Percentiles rank a stretch among this genome's conserved stretches.
phyloP scores from a whole-genome alignment of 352 stramenopile genomes.

The Globisporangium acanthophoron region DNA sequence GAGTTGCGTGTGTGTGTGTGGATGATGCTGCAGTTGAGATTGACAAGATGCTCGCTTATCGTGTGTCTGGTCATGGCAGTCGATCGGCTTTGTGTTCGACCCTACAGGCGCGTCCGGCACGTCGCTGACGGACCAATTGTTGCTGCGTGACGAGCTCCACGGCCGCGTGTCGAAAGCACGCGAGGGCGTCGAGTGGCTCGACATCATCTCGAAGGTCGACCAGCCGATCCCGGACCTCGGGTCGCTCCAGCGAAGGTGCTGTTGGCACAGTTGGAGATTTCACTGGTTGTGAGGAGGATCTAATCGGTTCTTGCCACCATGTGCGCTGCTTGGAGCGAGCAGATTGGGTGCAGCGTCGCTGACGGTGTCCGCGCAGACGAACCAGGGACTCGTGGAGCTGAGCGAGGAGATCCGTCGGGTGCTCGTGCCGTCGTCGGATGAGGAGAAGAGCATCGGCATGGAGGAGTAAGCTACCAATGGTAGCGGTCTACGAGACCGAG shows the following conservation, averaged over 20 bases:
- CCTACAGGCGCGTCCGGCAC: constrained; percentile 67
- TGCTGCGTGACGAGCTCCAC: constrained; percentile 68
- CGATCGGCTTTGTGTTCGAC: constrained; percentile 84
- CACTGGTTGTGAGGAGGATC: neutral
- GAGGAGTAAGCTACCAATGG: neutral
- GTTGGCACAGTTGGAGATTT: neutral
- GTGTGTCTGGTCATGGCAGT: constrained; percentile 21
- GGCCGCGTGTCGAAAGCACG: constrained; percentile 33
- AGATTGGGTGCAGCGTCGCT: constrained; percentile 21
- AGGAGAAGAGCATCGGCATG: neutral
- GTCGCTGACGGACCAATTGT: constrained; percentile 48
- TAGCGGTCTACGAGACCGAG: no score
- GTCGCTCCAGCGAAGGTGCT: constrained; percentile 32
- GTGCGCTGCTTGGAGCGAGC: neutral
- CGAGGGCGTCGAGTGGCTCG: constrained; percentile 62
- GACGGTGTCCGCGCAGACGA: constrained; percentile 65
- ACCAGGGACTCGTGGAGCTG: constrained; percentile 64
- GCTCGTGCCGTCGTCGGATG: constrained; percentile 23
- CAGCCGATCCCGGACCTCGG: constrained; percentile 37
- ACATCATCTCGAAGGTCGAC: constrained; percentile 86
- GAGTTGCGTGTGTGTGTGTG: constrained; percentile 2
- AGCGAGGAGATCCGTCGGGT: constrained; percentile 46
- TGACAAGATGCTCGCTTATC: no score
- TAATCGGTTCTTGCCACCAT: neutral
- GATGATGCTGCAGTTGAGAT: neutral